These are phyloP conservation scores for Camelina hispida DNA, from an alignment of 345 rosid species.

Conservation along the genomic window DNA sequence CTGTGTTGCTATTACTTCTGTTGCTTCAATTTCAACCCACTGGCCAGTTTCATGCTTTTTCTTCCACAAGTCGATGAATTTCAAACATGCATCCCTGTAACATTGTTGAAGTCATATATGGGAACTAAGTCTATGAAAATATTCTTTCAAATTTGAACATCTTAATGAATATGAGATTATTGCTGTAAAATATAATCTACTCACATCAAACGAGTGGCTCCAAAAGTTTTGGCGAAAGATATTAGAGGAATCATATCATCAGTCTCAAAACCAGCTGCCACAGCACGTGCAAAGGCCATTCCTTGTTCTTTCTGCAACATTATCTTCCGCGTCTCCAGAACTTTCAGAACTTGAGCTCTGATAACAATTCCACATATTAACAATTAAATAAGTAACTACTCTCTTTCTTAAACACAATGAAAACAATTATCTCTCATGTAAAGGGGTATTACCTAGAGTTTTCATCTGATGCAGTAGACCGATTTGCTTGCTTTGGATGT, in stretches of 20 bases:
- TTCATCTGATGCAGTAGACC: conserved; percentile 53
- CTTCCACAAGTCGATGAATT: conserved; percentile 84
- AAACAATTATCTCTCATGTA: conserved; percentile 12
- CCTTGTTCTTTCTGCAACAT: conserved; percentile 97
- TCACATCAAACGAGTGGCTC: conserved; percentile 87
- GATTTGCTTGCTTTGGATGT: conserved; percentile 61
- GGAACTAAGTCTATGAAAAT: conserved; percentile 11
- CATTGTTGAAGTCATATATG: conserved; percentile 39
- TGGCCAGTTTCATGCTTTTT: conserved; percentile 94
- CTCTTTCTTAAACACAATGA: neutral
- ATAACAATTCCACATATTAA: conserved; percentile 25
- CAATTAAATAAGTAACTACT: conserved; percentile 7
- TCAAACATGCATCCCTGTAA: conserved; percentile 85
- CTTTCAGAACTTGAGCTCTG: conserved; percentile 90
- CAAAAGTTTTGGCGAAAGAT: conserved; percentile 83
- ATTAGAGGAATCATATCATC: conserved; percentile 74
- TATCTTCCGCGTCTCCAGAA: conserved; percentile 79
- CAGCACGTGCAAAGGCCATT: conserved; percentile 99
- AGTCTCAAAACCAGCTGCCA: conserved; percentile 94
- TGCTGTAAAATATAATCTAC: conserved; percentile 19
- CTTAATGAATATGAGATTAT: conserved; percentile 1
- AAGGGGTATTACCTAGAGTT: conserved; percentile 70
- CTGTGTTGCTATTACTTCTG: conserved; percentile 63
- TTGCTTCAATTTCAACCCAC: conserved; percentile 86
- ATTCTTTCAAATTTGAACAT: conserved; percentile 4